Base-by-base conservation (phyloP, 2,329 filamentous ascomycete species). In the Didymella keratinophila region DNA sequence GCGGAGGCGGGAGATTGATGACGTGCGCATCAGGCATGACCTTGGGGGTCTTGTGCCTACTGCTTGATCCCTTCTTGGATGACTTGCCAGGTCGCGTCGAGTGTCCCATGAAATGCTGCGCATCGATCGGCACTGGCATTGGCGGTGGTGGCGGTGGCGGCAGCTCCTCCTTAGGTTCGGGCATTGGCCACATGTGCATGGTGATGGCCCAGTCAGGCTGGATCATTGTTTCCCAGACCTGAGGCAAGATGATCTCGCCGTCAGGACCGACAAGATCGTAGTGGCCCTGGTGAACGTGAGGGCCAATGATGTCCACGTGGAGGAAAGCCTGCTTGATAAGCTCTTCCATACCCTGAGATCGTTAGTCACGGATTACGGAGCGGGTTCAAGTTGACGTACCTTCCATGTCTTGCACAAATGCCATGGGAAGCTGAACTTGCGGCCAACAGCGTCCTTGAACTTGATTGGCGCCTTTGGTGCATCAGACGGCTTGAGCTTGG, bases 301-400 rank as follows among this genome's bases (percentile, higher is more conserved):
- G 75, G 34, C 79, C 77, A 27, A 82, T 77, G 27, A 76, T 71
- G 49, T 82, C 80, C 28, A 82, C 76, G 60, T 81, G 79, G 21
- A 78, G 64, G 68, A 82, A 82, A 20, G 81, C 80, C 68, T 82
- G 80, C 62, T 79, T 78, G 73, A 83, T 82, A 46, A 83, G 72
- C 28, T 73, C 71, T 62, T 82, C 78, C 80, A 82, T 82, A 34
- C 80, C 79, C 74, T 82, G 72, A 91, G 91, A 34, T 11, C n/a
- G 44, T 58, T 50, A 56, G 49, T 45, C 84, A 86, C 80, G 96
- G 66, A 89, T 89, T 75, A 97, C 12, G 25, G 7, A 10, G 42
- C 16, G 9, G 12, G n/a, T 18, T 28, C 7, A 12, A 25, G 10
- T 3, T 21, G 42, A 87, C 82, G 75, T 92, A 67, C 69, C 66